Conservation (phyloP, 2,329 filamentous ascomycete genomes). For the Seiridium unicorne region DNA sequence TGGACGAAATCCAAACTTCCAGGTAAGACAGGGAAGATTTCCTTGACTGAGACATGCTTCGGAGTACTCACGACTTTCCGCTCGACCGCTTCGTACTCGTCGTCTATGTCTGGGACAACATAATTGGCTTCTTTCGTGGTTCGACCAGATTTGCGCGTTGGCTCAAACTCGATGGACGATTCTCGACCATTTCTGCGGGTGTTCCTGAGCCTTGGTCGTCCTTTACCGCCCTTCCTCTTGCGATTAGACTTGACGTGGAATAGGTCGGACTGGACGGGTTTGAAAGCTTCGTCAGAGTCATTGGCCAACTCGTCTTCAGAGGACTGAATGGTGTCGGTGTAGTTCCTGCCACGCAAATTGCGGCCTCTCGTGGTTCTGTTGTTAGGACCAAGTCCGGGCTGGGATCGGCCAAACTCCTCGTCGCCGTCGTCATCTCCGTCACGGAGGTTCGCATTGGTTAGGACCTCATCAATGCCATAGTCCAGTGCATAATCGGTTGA, state of each 20-base stretch:
- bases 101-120: conserved; percentile 55
- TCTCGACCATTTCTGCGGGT: conserved; percentile 17
- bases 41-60: conserved; percentile 65
- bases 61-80: conserved; percentile 42
- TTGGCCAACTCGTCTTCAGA: conserved; percentile 31
- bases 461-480: neutral
- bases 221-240: conserved; percentile 15
- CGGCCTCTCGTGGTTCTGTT: conserved; percentile 3
- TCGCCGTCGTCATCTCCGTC: conserved; percentile 4
- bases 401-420: neutral
- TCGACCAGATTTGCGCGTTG: conserved; percentile 47
- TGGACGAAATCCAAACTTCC: conserved; percentile 64
- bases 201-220: conserved; percentile 13
- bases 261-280: conserved; percentile 27
- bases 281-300: conserved; percentile 13
- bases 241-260: conserved; percentile 13
- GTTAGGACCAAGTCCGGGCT: neutral
- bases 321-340: conserved; percentile 8
- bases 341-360: neutral
- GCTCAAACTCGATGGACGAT: conserved; percentile 54
- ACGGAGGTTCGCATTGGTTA: neutral
- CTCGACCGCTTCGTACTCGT: conserved; percentile 55
- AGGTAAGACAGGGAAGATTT: conserved; percentile 66
- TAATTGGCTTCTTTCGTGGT: conserved; percentile 44
- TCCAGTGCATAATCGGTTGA: conserved; percentile 1